Base-by-base conservation (phyloP, 1,284 basidiomycete genomes). In the Singerocomus inundabilis region DNA sequence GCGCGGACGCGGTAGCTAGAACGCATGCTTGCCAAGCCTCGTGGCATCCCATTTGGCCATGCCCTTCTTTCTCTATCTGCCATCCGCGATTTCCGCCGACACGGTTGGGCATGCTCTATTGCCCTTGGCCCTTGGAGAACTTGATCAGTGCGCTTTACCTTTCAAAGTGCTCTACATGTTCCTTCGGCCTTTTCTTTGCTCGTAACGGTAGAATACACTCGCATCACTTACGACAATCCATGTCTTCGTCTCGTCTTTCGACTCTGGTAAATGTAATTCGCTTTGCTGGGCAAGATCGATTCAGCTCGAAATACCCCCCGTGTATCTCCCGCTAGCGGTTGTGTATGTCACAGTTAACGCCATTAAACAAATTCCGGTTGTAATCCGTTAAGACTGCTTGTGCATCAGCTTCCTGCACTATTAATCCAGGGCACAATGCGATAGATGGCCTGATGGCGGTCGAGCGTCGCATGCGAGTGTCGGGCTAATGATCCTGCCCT, bases 1-100 rank as follows among this genome's bases (percentile, higher is more conserved):
- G 50, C 57, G 2, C 61, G 66, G 21, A 38, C 30, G 53, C 61
- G 54, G 33, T 64, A 25, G 48, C 15, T 5, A 26, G n/a, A 32
- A 6, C 18, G 26, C 21, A 32, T 25, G 18, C 21, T 32, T n/a
- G 7, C 15, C 13, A 39, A 36, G 32, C 32, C 25, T 42, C 21
- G 30, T 3, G n/a, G 10, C n/a, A 21, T 34, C 25, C 10, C 12
- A 16, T 9, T 25, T 5, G 33, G 44, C 25, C 5, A 16, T 25
- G 6, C 21, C 21, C 16, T 9, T 35, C 16, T 43, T 16, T 34
- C 15, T 4, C 15, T 6, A 11, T 34, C n/a, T 4, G 12, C 13
- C 25, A 28, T 11, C 21, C 11, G 40, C 36, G 37, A 31, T 28
- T 18, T 9, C 38, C 24, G 18, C 37, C 34, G 13, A 30, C 21